A percentile compares a stretch with the other conserved stretches of the same genome.
Conservation (phyloP, 1,139 yeast species). For the Yamadazyma taylorii region DNA sequence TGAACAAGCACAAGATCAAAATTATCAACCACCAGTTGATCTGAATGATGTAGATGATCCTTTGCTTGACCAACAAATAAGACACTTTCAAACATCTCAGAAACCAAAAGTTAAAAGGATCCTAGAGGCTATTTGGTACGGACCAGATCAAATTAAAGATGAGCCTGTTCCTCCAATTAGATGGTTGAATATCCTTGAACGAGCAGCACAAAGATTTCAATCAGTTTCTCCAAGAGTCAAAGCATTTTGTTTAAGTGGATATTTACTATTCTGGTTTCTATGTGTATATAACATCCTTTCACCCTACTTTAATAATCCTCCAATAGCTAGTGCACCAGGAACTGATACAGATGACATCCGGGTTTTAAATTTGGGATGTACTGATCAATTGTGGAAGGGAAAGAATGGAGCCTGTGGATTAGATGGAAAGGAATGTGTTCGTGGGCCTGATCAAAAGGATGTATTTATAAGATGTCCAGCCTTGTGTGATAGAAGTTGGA, state of each 20-base stretch:
- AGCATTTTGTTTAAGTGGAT: constrained; percentile 30
- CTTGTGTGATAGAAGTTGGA: constrained; percentile 76
- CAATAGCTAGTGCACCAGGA: no score
- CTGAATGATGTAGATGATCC: constrained; percentile 5
- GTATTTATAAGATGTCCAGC: constrained; percentile 83
- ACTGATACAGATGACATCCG: constrained; percentile 9
- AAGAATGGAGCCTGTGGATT: constrained; percentile 76
- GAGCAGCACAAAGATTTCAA: neutral
- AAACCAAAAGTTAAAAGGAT: constrained; percentile 5
- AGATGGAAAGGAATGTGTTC: constrained; percentile 58
- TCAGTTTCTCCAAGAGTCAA: constrained; percentile 37
- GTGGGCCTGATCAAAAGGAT: constrained; percentile 41
- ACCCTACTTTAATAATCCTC: constrained; percentile 42
- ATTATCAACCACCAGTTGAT: neutral
- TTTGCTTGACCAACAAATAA: constrained; percentile 9
- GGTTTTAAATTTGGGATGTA: constrained; percentile 44
- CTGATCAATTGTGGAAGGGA: constrained; percentile 62
- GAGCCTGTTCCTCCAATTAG: constrained; percentile 39
- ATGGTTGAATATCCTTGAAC: constrained; percentile 33
- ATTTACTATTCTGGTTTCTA: constrained; percentile 38
- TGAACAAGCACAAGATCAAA: no score
- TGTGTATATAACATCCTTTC: constrained; percentile 27
- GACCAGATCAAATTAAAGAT: constrained; percentile 52
- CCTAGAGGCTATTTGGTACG: constrained; percentile 39
- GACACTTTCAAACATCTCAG: constrained; percentile 4